Evolutionary conservation across 2,329 filamentous ascomycete species (phyloP), one percentile per base, ranked within the genome.

Genomic region (Microdochium trichocladiopsis): DNA sequence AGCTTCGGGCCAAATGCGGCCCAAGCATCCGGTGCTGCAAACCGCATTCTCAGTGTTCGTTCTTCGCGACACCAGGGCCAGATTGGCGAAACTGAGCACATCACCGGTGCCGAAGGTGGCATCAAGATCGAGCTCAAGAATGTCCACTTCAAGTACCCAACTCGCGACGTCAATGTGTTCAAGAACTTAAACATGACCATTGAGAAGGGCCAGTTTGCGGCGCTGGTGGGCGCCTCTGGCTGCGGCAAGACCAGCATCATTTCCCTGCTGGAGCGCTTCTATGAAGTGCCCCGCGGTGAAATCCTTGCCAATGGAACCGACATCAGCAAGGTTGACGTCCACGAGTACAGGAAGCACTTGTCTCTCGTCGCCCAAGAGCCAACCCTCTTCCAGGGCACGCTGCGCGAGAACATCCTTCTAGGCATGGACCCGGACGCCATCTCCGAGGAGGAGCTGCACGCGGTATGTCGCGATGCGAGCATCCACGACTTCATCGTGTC

Each of bases 291-390:
- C 16, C 71, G 75, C 11, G 90, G 90, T 5, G 70, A 72, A 4
- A 84, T 94, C 51, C 71, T 84, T 1, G 79, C 83, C 63, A 84
- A 88, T 62, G 81, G 76, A 4, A 71, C 73, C 50, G 76, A 86
- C 58, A 81, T 91, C 45, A 65, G 71, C 1, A 63, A 73, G 1
- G 64, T 90, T 50, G 79, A 85, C 52, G 74, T 86, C 0, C 75
- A 75, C 54, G 69, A 76, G 18, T 90, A 90, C 63, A 80, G 88
- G 41, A 74, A 76, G 52, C 69, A 80, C 33, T 73, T 91, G 12
- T 85, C 86, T 1, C 76, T 92, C 0, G 88, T 92, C 0, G 82
- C 86, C 3, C 88, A 92, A 66, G 87, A 92, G 63, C 78, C 88
- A 9, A 84, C 83, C 0, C 74, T 92, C 0, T 90, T 88, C 61